Evolutionary conservation across 2,329 filamentous ascomycete genomes (phyloP), one percentile per base, ranked within the genome.

Genomic region (Mollisiaceae sp.): DNA sequence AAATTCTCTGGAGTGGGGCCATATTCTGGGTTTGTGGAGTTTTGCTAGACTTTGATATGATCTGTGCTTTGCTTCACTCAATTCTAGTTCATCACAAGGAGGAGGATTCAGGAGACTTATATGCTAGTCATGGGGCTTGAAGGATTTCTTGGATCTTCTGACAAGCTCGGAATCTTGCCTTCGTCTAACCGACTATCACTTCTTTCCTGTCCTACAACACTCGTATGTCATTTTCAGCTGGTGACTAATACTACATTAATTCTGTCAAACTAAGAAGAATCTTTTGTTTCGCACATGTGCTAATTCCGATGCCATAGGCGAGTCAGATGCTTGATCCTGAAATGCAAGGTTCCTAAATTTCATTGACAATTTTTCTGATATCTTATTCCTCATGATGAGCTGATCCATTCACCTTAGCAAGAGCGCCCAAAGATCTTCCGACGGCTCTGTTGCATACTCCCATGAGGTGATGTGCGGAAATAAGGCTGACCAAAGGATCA

Each of bases 401-500:
- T 50, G 45, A 50, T 9, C 8, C 20, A n/a, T 50, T 11, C 8
- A 14, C 22, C 6, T 6, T 32, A 6, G 12, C 12, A 22, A 27
- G 8, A 20, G 20, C n/a, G 6, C 22, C 9, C 8, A 22, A 24
- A 50, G 45, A 24, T 22, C 45, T 50, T 27, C 27, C 57, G 20
- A 43, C 15, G 5, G 11, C 11, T 45, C 14, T 22, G 43, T 47
- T 60, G 27, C 41, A 41, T 52, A 12, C 24, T 35, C 58, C 24
- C 41, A 18, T 50, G n/a, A 15, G 41, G 58, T 14, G 15, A 50
- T 15, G 24, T 24, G n/a, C 38, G 22, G 54, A 32, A 50, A 60
- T 60, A 50, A 35, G 58, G 58, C 22, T 50, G 41, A 60, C 9
- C 45, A 50, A 27, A 20, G 39, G 41, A 15, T 36, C 24, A 47